phyloP scores from a whole-genome alignment of 257 asterid species.

The Ballota nigra region DNA sequence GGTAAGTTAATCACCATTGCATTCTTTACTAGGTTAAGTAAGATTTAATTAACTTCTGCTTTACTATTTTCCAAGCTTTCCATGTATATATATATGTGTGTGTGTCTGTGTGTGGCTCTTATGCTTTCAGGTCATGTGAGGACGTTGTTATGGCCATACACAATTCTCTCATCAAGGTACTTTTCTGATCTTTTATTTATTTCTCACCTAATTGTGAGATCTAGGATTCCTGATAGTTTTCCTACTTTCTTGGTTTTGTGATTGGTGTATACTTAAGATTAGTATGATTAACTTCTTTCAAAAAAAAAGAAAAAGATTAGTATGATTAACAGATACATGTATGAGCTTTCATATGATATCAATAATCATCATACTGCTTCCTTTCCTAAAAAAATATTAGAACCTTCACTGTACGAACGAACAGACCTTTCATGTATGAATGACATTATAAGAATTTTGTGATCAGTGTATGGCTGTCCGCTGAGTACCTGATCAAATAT shows the following conservation, averaged over 20 bases:
- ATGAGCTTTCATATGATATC: not conserved
- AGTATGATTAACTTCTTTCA: not conserved
- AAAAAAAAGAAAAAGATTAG: no score
- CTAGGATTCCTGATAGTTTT: conserved; percentile 13
- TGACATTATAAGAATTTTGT: not conserved
- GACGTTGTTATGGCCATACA: conserved; percentile 91
- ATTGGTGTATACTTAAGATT: not conserved
- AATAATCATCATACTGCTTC: not conserved
- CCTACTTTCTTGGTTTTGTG: not conserved
- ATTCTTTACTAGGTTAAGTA: not conserved
- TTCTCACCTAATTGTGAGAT: not conserved
- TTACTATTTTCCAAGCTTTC: conserved; percentile 14
- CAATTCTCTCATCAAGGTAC: conserved; percentile 61
- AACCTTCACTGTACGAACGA: not conserved
- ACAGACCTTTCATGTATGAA: not conserved
- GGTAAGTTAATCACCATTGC: conserved; percentile 40
- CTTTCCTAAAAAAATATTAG: not conserved
- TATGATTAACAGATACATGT: not conserved
- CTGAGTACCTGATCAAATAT: not conserved
- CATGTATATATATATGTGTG: not conserved
- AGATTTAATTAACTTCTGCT: not conserved
- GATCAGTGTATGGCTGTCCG: not conserved
- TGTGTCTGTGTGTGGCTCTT: not conserved
- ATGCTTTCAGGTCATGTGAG: conserved; percentile 76
- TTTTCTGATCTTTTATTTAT: no score